Percentiles rank a stretch among this genome's conserved stretches.
phyloP scores from a whole-genome alignment of 352 stramenopile genomes.

The Globisporangium cylindrosporum region DNA sequence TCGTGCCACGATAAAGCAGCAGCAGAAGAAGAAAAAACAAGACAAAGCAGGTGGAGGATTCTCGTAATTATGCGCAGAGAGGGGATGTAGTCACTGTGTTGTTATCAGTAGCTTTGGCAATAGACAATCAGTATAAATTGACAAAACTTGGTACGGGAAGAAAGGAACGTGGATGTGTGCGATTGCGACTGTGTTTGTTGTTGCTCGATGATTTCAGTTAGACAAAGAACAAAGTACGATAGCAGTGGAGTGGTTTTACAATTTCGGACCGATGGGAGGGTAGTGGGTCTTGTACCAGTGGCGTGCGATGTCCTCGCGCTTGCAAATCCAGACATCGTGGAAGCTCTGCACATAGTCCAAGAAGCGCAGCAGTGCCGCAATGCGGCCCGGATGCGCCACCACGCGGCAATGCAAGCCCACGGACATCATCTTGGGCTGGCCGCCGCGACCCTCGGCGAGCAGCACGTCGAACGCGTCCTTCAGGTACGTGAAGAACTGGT shows the following conservation, averaged over 20 bases:
- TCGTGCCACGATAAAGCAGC: slow-evolving; percentile 28
- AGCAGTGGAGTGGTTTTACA: slow-evolving; percentile 29
- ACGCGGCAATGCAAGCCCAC: slow-evolving; percentile 93
- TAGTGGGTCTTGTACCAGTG: slow-evolving; percentile 94
- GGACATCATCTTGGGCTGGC: slow-evolving; percentile 94
- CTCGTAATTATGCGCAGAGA: background rate
- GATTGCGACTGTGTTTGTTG: background rate
- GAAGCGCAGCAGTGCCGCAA: slow-evolving; percentile 90
- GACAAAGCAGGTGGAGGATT: background rate
- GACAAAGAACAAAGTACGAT: background rate
- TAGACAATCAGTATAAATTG: slow-evolving; percentile 4
- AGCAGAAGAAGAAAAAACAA: background rate
- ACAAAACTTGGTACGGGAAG: background rate
- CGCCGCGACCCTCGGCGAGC: slow-evolving; percentile 86
- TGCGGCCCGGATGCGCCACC: slow-evolving; percentile 87
- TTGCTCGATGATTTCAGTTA: background rate
- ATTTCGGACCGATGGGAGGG: slow-evolving; percentile 38
- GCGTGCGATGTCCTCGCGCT: slow-evolving; percentile 91
- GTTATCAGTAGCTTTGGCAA: background rate
- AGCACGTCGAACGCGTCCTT: slow-evolving; percentile 89
- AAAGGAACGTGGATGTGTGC: background rate
- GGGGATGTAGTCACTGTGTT: background rate
- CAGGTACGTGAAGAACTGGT: slow-evolving; percentile 93
- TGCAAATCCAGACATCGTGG: slow-evolving; percentile 91
- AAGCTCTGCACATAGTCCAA: slow-evolving; percentile 91